A percentile compares a stretch with the other conserved stretches of the same genome.
Conservation (phyloP, 768 basidiomycete species). For the Suillus subalutaceus region DNA sequence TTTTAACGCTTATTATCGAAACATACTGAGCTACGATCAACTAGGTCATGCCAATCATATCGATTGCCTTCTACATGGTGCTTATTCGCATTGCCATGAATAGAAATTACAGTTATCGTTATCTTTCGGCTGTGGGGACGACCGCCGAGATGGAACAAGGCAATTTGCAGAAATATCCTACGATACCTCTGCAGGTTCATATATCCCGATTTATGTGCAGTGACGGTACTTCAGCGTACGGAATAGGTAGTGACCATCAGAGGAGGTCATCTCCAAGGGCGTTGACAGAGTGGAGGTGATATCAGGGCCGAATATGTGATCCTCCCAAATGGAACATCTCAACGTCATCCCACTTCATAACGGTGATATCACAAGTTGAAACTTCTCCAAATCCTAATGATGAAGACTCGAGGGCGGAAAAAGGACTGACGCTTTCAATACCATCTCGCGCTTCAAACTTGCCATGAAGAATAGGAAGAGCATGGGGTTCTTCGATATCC, state of each 20-base stretch:
- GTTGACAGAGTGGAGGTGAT: background rate
- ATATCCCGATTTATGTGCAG: background rate
- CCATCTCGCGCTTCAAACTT: too few species aligned
- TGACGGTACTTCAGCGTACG: background rate
- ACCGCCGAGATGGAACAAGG: background rate
- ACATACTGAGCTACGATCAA: background rate
- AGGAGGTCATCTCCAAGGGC: background rate
- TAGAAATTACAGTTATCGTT: background rate
- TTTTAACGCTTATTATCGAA: background rate
- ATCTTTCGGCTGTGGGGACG: background rate
- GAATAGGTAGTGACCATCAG: background rate
- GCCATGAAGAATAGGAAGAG: too few species aligned
- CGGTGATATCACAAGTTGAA: background rate
- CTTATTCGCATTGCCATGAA: background rate
- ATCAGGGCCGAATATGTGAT: background rate
- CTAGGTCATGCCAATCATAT: background rate
- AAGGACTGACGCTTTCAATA: too few species aligned
- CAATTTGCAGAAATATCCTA: background rate
- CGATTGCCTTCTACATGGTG: constrained; percentile 1
- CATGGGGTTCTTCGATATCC: too few species aligned
- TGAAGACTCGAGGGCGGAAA: too few species aligned
- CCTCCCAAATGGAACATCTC: background rate
- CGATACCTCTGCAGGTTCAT: constrained; percentile 4
- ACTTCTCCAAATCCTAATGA: background rate
- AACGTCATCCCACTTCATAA: background rate